These are phyloP conservation scores for Isabelozyma pseudorhagii DNA, from an alignment of 805 yeast species.

Conservation along the genomic window DNA sequence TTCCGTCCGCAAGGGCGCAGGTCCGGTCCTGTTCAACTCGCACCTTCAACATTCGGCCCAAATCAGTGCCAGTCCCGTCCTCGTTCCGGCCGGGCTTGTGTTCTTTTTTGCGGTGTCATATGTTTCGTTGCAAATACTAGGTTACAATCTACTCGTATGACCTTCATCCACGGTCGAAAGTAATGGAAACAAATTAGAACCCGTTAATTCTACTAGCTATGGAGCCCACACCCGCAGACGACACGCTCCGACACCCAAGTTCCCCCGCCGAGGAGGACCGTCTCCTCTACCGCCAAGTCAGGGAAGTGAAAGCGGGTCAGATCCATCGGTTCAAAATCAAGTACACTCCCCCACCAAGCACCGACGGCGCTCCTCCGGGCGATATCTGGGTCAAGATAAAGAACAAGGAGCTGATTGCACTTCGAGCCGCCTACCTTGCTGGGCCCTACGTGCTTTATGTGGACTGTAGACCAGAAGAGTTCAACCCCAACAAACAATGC, in stretches of 20 bases:
- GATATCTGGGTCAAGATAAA: slow-evolving; percentile 55
- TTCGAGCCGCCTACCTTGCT: slow-evolving; percentile 79
- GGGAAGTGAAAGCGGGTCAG: slow-evolving; percentile 57
- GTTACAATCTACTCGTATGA: not conserved
- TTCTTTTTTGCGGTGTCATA: not conserved
- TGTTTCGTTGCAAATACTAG: not conserved
- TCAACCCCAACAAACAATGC: slow-evolving; percentile 47
- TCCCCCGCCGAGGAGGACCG: slow-evolving; percentile 6
- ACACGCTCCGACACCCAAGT: not conserved
- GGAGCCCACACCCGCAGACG: not conserved
- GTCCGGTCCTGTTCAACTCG: too few relatives aligned
- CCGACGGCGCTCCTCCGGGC: slow-evolving; percentile 11
- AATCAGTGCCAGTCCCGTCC: too few relatives aligned
- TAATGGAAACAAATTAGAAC: too few relatives aligned
- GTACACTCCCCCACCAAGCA: slow-evolving; percentile 36
- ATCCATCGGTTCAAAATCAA: slow-evolving; percentile 52
- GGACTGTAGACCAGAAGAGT: slow-evolving; percentile 71
- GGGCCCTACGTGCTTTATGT: slow-evolving; percentile 89
- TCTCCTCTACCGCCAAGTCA: slow-evolving; percentile 32
- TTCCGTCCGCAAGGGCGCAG: too few relatives aligned
- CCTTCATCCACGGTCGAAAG: not conserved
- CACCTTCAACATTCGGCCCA: too few relatives aligned
- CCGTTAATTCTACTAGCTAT: not conserved
- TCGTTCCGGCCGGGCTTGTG: too few relatives aligned
- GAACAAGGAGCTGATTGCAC: slow-evolving; percentile 67